Percentiles rank a stretch among this genome's conserved stretches.
These are phyloP conservation scores for Coemansia umbellata DNA, from an alignment of 192 early-diverging fungal species.

Conservation along the genomic window DNA sequence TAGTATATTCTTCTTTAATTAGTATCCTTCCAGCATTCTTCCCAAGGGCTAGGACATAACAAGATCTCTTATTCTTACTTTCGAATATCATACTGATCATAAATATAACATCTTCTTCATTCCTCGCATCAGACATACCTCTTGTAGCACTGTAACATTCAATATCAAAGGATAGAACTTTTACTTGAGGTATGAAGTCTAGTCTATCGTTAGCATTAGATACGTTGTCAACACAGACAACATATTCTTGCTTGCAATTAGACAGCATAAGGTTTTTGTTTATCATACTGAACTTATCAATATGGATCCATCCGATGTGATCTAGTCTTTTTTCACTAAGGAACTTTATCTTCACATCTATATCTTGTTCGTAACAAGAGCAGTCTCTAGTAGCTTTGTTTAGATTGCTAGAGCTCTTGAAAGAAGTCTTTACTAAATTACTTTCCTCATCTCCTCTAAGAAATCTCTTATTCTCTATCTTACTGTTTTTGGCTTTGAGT, in stretches of 20 bases:
- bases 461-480: not conserved
- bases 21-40: not conserved
- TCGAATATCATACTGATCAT: constrained; percentile 11
- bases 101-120: constrained; percentile 11
- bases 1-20: not conserved
- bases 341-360: too few species aligned
- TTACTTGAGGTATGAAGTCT: constrained; percentile 16
- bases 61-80: not conserved
- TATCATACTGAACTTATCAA: not conserved
- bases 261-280: not conserved
- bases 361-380: too few species aligned
- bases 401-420: too few species aligned
- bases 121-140: constrained; percentile 12
- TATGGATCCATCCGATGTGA: constrained; percentile 17
- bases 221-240: not conserved
- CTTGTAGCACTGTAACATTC: constrained; percentile 8
- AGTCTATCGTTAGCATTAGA: constrained; percentile 7
- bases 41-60: constrained; percentile 2
- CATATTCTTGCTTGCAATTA: constrained; percentile 1
- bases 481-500: not conserved
- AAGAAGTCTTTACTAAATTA: too few species aligned
- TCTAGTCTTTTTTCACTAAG: constrained; percentile 9
- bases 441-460: not conserved
- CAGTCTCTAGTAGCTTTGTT: too few species aligned
- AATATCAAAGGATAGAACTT: constrained; percentile 20